Evolutionary conservation across 176 grass and related monocot genomes (phyloP), one percentile per base, ranked within the genome.

Genomic region (Phoenix roebelenii): DNA sequence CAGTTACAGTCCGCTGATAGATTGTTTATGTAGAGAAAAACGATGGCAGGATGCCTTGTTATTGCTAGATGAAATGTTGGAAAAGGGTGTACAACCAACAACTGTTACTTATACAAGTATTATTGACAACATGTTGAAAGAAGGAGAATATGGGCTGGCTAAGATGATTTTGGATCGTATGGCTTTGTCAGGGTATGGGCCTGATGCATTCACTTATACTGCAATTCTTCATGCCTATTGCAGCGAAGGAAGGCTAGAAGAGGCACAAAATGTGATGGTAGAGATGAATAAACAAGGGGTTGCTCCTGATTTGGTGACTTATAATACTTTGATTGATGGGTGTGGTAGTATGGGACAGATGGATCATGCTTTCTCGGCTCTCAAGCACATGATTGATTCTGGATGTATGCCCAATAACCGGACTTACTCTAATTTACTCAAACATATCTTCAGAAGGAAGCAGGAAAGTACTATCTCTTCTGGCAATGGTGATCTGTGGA

Each of bases 1-100:
- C 55, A 83, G 80, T 18, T 83, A 88, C 65, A 83, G 72, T 77
- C 55, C 76, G 9, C 73, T 88, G 25, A 88, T 88, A 50, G 76
- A 83, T 57, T 50, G 74, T 63, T 50, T 74, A 23, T 83, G 80
- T 73, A 80, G 79, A 54, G 72, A 20, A 24, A 77, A 76, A 58
- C 74, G 76, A 66, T 77, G 63, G 52, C 32, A 26, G 73, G 72
- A 73, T 60, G 80, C 68, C 55, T 51, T 77, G 55, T 65, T 60
- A 19, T 77, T 88, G 64, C 62, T 88, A 74, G 69, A 74, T 60
- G 49, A 77, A 32, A 89, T 89, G 85, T 59, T 61, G 18, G 52
- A 77, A 74, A 80, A 83, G 57, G 70, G 71, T 70, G 59, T 74
- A 53, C 72, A 77, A 52, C 80, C 77, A 51, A 77, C 72, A 0